phyloP scores from a whole-genome alignment of 768 basidiomycete genomes.

The Lactarius quietus region DNA sequence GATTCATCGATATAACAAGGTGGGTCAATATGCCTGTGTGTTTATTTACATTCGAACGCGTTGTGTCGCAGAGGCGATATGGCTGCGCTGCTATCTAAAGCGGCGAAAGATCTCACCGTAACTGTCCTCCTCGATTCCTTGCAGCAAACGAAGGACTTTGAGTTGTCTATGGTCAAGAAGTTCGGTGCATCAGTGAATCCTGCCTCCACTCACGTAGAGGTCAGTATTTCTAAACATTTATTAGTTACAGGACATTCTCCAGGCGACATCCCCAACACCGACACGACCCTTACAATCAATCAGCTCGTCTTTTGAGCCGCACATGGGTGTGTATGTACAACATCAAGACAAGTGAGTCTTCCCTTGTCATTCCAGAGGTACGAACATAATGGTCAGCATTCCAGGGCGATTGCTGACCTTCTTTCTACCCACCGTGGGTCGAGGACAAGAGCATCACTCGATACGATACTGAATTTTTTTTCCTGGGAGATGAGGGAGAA shows the following conservation, averaged over 20 bases:
- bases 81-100: conserved; percentile 73
- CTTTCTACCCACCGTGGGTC: conserved; percentile 70
- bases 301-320: conserved; percentile 86
- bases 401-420: conserved; percentile 87
- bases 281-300: conserved; percentile 60
- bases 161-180: conserved; percentile 73
- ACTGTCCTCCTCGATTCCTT: conserved; percentile 80
- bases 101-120: conserved; percentile 67
- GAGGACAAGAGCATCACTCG: conserved; percentile 65
- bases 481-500: not conserved
- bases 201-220: not conserved
- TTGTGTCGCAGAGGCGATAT: conserved; percentile 67
- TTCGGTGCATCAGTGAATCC: conserved; percentile 67
- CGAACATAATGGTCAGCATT: conserved; percentile 4
- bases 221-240: conserved; percentile 1
- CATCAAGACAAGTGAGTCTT: conserved; percentile 87
- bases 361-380: not conserved
- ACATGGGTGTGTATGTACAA: conserved; percentile 91
- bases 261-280: conserved; percentile 46
- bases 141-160: conserved; percentile 86
- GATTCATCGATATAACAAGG: conserved; percentile 91
- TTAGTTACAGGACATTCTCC: conserved; percentile 66
- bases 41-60: not conserved
- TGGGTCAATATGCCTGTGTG: conserved; percentile 32
- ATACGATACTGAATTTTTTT: conserved; percentile 47